Base-by-base conservation (phyloP, 805 yeast genomes). In the Scheffersomyces amazonensis region DNA sequence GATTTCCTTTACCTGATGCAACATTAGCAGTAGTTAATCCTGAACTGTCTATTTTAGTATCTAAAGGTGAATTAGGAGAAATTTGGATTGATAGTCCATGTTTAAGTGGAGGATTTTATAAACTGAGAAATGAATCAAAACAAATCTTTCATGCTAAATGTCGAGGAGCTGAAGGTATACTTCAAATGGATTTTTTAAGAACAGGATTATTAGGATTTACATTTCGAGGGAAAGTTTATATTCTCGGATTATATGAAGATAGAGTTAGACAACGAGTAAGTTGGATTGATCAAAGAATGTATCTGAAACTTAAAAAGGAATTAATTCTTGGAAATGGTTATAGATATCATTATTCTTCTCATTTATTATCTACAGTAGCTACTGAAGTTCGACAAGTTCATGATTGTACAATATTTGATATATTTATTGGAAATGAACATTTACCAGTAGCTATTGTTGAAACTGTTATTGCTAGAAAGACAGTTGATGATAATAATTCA, bases 41-140 rank as follows among this genome's bases (percentile, higher is more conserved):
- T 0, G 98, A 93, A 43, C 87, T 91, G 41, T 75, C 82, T 25
- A 68, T 81, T 2, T 64, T 93, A 13, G 85, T 87, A 4, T 79
- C 81, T 2, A 82, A 75, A 34, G 77, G 86, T 52, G 87, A 84
- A 45, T 87, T 93, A 12, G 99, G 99, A 19, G 99, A 93, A 59
- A 82, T 93, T 23, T 93, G 98, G 98, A 86, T 93, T n/a, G 96
- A 90, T 52, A 83, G 95, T 31, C 91, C 91, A 1, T 85, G 95
- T 43, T 63, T 93, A 5, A 82, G 95, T 2, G 96, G 96, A 12
- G 96, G 96, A 0, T 87, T 85, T 53, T 88, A 89, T 82, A 90
- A 81, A 63, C 18, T 78, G 65, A 35, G 87, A 22, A 66, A 64
- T 32, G 73, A 85, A 31, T 84, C 95, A 0, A 81, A 78, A 41